Percentiles rank a stretch among this genome's conserved stretches.
Conservation (phyloP, 345 rosid species). For the Gynandropsis gynandra region DNA sequence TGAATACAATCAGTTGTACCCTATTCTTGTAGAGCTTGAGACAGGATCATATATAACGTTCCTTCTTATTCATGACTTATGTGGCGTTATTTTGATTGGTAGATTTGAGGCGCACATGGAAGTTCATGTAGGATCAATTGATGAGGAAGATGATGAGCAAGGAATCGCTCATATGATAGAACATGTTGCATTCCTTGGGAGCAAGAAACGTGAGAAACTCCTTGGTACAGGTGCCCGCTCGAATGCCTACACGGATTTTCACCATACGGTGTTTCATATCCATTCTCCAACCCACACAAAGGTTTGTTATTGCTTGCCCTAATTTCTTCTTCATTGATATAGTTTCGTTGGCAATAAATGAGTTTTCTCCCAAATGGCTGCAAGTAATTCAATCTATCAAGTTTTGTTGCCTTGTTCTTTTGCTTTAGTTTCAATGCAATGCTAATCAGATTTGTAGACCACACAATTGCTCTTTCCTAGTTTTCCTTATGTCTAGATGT, state of each 20-base stretch:
- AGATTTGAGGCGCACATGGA: conserved; percentile 99
- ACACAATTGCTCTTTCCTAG: conserved; percentile 6
- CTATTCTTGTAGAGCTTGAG: background rate
- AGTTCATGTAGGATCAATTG: conserved; percentile 96
- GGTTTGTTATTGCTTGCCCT: conserved; percentile 42
- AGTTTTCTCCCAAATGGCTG: too few species aligned
- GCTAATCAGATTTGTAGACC: background rate
- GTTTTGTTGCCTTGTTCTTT: too few species aligned
- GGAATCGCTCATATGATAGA: conserved; percentile 99
- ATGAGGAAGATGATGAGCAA: conserved; percentile 98
- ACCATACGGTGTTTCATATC: conserved; percentile 97
- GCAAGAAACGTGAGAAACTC: conserved; percentile 97
- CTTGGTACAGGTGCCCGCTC: conserved; percentile 98
- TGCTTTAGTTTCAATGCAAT: too few species aligned
- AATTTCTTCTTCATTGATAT: background rate
- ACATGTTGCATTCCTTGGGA: conserved; percentile 97
- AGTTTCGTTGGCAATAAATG: background rate
- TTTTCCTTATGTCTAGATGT: conserved; percentile 13
- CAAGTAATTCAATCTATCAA: too few species aligned
- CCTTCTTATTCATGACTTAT: conserved; percentile 10
- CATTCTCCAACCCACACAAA: conserved; percentile 88
- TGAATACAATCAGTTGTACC: background rate
- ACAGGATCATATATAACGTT: conserved; percentile 10
- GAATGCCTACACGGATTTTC: conserved; percentile 99
- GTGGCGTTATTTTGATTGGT: conserved; percentile 23